Base-by-base conservation (phyloP, 257 asterid genomes). In the Striga asiatica region DNA sequence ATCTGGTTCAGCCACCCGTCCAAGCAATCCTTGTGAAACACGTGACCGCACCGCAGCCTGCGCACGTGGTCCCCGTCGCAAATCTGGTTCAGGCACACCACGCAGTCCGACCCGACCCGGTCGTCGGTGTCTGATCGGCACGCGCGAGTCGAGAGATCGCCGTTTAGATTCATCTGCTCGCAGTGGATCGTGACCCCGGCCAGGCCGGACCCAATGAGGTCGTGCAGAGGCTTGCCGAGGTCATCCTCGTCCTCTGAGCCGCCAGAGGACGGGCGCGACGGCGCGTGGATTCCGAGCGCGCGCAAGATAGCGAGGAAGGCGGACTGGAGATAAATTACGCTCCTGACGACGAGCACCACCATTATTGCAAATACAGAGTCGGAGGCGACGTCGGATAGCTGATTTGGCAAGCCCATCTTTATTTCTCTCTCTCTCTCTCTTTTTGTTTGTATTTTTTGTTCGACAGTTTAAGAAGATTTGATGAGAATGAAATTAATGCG, bases 1-100 rank as follows among this genome's bases (percentile, higher is more conserved):
- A 81, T 81, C 41, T 83, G 82, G n/a, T 79, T 74, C 27, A 85
- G 84, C 97, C 95, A 89, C 1, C 96, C 81, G 41, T 86, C 91
- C 24, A 89, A 56, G 66, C 97, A 89, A 2, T 66, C 78, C 73
- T 76, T 78, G 67, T 89, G 97, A 53, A 89, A 89, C 35, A 86
- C 91, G 62, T 89, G 97, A 49, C 72, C 43, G 78, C 97, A 89
- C 0, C 55, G 59, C 12, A 86, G 52, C 71, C 68, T 64, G 52
- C 94, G 82, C 61, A 89, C 79, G 27, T 32, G 68, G 52, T 89
- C 96, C 43, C 96, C 96, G 0, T 70, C 76, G 0, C 64, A 70
- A n/a, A 89, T 50, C 58, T 71, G 66, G 75, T 71, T 73, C 70
- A 89, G 27, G 54, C 97, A 89, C 46, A 89, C 83, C 38, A 75